A percentile compares a stretch with the other conserved stretches of the same genome.
Conservation (phyloP, 768 basidiomycete genomes). For the Xanthoconium purpureum region DNA sequence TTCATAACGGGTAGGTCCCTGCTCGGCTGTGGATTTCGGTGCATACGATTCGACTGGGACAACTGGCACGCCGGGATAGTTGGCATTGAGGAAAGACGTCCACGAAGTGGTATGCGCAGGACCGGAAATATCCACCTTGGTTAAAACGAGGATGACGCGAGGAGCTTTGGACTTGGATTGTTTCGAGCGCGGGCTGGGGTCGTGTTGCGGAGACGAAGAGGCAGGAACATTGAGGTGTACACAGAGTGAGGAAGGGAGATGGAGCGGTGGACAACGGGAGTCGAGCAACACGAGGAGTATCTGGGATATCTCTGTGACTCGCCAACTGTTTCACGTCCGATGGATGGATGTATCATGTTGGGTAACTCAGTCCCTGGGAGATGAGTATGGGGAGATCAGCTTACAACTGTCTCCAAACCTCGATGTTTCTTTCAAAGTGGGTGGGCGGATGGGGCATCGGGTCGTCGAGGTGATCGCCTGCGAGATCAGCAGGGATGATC, state of each 20-base stretch:
- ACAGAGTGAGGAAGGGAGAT: conserved; percentile 78
- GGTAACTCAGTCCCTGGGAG: not conserved
- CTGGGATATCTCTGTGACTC: conserved; percentile 87
- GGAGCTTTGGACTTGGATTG: conserved; percentile 30
- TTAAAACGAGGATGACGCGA: conserved; percentile 67
- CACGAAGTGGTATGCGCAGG: conserved; percentile 60
- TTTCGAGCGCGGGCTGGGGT: conserved; percentile 17
- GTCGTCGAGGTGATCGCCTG: not conserved
- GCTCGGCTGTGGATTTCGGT: conserved; percentile 40
- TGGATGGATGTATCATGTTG: not conserved
- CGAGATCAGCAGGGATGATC: conserved; percentile 1
- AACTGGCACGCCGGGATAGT: conserved; percentile 54
- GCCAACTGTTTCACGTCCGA: conserved; percentile 60
- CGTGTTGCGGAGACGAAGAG: not conserved
- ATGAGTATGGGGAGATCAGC: conserved; percentile 27
- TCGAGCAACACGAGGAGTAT: conserved; percentile 87
- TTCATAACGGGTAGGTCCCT: conserved; percentile 50
- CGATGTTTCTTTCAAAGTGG: conserved; percentile 85
- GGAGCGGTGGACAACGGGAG: conserved; percentile 83
- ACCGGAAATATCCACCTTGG: conserved; percentile 86
- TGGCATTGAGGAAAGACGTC: conserved; percentile 54
- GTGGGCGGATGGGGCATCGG: conserved; percentile 63
- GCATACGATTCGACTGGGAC: conserved; percentile 77
- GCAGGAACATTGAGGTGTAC: conserved; percentile 46
- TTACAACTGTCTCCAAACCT: conserved; percentile 93